phyloP scores from a whole-genome alignment of 306 rosid species.

The Begonia fuchsioides region DNA sequence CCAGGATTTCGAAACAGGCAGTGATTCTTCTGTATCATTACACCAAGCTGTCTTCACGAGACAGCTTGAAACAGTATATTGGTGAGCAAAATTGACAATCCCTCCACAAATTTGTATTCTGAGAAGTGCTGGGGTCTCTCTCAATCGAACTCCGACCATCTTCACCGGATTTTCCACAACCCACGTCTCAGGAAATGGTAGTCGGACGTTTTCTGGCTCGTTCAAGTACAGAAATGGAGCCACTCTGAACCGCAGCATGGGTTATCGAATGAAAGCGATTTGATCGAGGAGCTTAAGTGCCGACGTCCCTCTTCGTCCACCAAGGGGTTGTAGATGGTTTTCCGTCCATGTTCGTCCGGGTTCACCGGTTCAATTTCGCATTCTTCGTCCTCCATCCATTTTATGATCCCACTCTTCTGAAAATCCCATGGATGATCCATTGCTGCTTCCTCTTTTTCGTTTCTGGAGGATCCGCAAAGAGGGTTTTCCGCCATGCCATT shows the following conservation, averaged over 20 bases:
- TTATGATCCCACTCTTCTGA: slow-evolving; percentile 7
- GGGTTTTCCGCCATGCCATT: slow-evolving; percentile 23
- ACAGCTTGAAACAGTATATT: no score
- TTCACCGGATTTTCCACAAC: no score
- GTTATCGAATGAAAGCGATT: slow-evolving; percentile 21
- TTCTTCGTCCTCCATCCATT: slow-evolving; percentile 20
- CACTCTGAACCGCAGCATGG: slow-evolving; percentile 41
- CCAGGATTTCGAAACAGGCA: no score
- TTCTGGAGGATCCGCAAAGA: slow-evolving; percentile 5
- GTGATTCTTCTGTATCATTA: no score
- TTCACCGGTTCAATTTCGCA: slow-evolving; percentile 6
- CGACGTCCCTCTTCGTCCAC: neutral
- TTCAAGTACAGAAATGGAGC: slow-evolving; percentile 53
- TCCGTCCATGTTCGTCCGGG: neutral
- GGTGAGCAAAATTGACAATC: no score
- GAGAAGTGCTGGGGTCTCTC: no score
- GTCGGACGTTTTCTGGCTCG: neutral
- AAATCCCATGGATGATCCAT: slow-evolving; percentile 17
- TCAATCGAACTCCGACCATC: no score
- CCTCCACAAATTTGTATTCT: no score
- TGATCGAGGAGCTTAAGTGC: neutral
- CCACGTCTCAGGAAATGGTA: no score
- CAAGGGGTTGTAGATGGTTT: neutral
- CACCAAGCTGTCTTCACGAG: no score
- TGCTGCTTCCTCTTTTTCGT: slow-evolving; percentile 17